A percentile compares a stretch with the other conserved stretches of the same genome.
Evolutionary conservation across 192 early-diverging fungal species (phyloP).

Genomic region (Linnemannia elongata): DNA sequence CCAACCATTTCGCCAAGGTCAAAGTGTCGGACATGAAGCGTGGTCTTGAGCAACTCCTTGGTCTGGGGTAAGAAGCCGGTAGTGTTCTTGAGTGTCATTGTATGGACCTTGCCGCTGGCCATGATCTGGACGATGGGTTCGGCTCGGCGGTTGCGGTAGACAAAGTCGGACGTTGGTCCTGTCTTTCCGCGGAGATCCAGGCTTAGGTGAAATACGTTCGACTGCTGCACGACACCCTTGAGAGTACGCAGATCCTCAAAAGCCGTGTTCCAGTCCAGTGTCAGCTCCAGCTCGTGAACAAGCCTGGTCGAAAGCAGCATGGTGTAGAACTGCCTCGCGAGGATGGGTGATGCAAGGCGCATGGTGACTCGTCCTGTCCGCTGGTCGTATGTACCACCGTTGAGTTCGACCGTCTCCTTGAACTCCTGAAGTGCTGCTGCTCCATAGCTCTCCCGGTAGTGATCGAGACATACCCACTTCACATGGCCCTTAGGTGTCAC

Average conservation of each 20-base stretch:
- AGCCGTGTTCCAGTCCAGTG: slow-evolving; percentile 7
- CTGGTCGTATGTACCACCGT: not conserved
- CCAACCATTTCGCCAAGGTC: not conserved
- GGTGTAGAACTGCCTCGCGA: slow-evolving; percentile 8
- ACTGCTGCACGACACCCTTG: not conserved
- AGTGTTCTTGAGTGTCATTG: not conserved
- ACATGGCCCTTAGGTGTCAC: slow-evolving; percentile 26
- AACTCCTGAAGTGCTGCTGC: not conserved
- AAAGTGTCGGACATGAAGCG: not conserved
- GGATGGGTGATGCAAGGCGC: not conserved
- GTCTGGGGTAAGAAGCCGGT: not conserved
- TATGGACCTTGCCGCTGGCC: not conserved
- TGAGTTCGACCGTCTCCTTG: not conserved
- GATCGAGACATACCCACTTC: slow-evolving; percentile 33
- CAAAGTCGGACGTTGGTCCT: not conserved
- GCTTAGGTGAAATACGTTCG: not conserved
- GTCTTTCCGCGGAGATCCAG: not conserved
- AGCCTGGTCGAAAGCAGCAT: not conserved
- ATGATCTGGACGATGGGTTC: not conserved
- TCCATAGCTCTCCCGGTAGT: slow-evolving; percentile 20
- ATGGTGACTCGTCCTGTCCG: not conserved
- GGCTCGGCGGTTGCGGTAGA: not conserved
- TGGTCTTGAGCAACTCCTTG: not conserved
- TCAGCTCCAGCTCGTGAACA: slow-evolving; percentile 11
- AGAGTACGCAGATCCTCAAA: slow-evolving; percentile 4